Percentiles rank a stretch among this genome's conserved stretches.
Conservation (phyloP, 208 protist genomes). For the Trypanosoma vivax region DNA sequence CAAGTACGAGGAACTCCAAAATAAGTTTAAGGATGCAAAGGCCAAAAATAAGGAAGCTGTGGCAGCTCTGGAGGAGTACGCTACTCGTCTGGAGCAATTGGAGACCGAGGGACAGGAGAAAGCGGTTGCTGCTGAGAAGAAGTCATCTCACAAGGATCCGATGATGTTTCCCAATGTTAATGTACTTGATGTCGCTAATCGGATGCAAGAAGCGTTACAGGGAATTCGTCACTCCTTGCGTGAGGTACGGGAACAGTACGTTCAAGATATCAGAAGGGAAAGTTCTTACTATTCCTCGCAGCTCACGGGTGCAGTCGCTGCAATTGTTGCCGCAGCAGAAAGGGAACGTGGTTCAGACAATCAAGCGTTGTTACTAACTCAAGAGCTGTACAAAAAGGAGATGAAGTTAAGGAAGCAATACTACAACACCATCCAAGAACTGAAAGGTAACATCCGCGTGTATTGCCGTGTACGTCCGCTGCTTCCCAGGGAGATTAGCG, state of each 20-base stretch:
- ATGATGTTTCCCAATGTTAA: neutral
- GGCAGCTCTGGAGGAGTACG: constrained; percentile 53
- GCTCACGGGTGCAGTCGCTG: constrained; percentile 60
- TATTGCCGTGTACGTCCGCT: constrained; percentile 91
- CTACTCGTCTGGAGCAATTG: constrained; percentile 47
- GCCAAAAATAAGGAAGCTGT: constrained; percentile 79
- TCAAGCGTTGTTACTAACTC: constrained; percentile 79
- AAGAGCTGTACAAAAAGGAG: constrained; percentile 88
- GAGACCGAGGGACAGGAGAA: constrained; percentile 22
- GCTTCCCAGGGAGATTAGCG: constrained; percentile 67
- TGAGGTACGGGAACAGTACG: constrained; percentile 61
- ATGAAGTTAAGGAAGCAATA: constrained; percentile 90
- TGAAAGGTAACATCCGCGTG: constrained; percentile 93
- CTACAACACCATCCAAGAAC: constrained; percentile 91
- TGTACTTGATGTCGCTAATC: constrained; percentile 1
- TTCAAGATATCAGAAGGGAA: constrained; percentile 59
- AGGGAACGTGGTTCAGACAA: constrained; percentile 64
- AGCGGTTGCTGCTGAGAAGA: constrained; percentile 18
- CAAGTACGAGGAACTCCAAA: constrained; percentile 82
- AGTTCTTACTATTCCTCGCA: constrained; percentile 57
- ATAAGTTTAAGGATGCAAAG: constrained; percentile 91
- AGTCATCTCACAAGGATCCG: constrained; percentile 1
- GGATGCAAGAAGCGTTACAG: constrained; percentile 63
- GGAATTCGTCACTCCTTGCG: constrained; percentile 51
- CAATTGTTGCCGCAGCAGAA: constrained; percentile 65